Percentiles rank a stretch among this genome's conserved stretches.
Conservation (phyloP, 768 basidiomycete species). For the Crepidotus variabilis region DNA sequence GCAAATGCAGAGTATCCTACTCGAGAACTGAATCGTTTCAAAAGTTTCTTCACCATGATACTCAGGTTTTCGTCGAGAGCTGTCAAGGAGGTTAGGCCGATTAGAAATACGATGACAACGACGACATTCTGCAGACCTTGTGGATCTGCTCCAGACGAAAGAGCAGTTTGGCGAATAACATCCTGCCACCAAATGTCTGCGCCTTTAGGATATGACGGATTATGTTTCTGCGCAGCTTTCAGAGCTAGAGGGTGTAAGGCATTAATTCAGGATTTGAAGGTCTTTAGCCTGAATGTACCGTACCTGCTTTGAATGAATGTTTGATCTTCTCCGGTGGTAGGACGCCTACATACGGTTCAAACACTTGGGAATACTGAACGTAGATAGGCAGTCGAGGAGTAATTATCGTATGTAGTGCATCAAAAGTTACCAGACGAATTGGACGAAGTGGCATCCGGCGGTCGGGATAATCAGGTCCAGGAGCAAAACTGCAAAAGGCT, state of each 20-base stretch:
- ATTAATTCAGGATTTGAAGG: neutral
- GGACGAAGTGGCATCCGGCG: neutral
- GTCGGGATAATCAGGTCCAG: neutral
- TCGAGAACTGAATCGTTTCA: slow-evolving; percentile 64
- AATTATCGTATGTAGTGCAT: slow-evolving; percentile 73
- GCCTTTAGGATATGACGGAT: slow-evolving; percentile 56
- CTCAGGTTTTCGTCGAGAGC: slow-evolving; percentile 51
- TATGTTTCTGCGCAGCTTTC: slow-evolving; percentile 46
- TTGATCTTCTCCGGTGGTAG: slow-evolving; percentile 51
- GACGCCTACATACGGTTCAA: slow-evolving; percentile 62
- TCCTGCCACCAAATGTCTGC: slow-evolving; percentile 71
- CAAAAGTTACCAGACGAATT: slow-evolving; percentile 76
- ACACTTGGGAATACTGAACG: slow-evolving; percentile 60
- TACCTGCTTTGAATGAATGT: slow-evolving; percentile 59
- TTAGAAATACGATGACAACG: neutral
- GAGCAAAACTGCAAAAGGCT: too few species aligned
- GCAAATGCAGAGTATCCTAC: slow-evolving; percentile 55
- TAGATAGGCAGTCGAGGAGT: slow-evolving; percentile 65
- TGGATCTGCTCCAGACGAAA: slow-evolving; percentile 68
- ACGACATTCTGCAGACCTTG: slow-evolving; percentile 30
- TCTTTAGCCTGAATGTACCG: slow-evolving; percentile 5
- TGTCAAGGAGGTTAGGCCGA: slow-evolving; percentile 17
- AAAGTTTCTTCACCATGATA: slow-evolving; percentile 57
- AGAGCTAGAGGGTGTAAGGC: slow-evolving; percentile 27
- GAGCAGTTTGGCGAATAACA: slow-evolving; percentile 69